Evolutionary conservation across 345 rosid species (phyloP), one percentile per base, ranked within the genome.

Genomic region (Toxicodendron radicans): DNA sequence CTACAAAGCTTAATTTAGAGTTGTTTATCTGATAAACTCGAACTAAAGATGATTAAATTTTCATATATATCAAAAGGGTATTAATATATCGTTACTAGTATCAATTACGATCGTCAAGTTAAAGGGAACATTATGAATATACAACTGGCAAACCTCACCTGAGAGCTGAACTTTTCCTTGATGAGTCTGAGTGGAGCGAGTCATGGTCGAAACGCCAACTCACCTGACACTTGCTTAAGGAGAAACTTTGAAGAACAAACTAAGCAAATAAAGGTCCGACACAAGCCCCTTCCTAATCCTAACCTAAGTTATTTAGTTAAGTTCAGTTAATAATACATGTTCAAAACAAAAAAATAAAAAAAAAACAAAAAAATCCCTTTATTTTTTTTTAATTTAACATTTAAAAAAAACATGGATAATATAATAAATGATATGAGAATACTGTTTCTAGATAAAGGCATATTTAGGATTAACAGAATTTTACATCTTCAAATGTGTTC

Each of bases 181-280:
- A 24, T n/a, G 65, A 54, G 76, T 41, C 45, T 73, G 78, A 61
- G 21, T 67, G 53, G 72, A 72, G 60, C 58, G 74, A 65, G 77
- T 45, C 75, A 73, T 75, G 41, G 79, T 52, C 5, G 12, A 68
- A 63, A 63, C 10, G 53, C 16, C 52, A 8, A 41, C 20, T n/a
- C 0, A 24, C 53, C 52, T 3, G 53, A 45, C 32, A 17, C 53
- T 48, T 43, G 23, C 6, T 20, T 20, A 11, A 43, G 53, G 23
- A 64, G 33, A 64, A 43, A n/a, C n/a, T n/a, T n/a, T n/a, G n/a
- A n/a, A n/a, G n/a, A n/a, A n/a, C n/a, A n/a, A n/a, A n/a, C n/a
- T n/a, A n/a, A n/a, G 45, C 53, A 35, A 35, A 35, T 35, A 35
- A 4, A 35, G 5, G 5, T 4, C 41, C 41, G 41, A 35, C 41